Conservation (phyloP, 2,329 filamentous ascomycete species). For the Aspergillus hiratsukae region DNA sequence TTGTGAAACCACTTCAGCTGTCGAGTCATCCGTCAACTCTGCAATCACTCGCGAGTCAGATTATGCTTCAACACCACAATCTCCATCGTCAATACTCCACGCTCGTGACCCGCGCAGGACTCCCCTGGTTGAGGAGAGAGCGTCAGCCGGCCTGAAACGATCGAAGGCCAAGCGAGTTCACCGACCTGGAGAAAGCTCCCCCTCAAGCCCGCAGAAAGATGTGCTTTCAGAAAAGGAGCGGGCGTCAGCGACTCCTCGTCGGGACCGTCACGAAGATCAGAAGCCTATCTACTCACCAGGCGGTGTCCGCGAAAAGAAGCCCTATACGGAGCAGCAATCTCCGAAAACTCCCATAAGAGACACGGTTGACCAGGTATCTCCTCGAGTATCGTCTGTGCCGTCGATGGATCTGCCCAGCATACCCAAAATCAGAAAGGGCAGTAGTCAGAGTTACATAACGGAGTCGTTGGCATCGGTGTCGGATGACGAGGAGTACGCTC, state of each 20-base stretch:
- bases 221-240: constrained; percentile 1
- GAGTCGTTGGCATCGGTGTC: constrained; percentile 17
- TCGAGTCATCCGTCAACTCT: constrained; percentile 27
- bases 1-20: constrained; percentile 20
- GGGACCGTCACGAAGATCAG: constrained; percentile 6
- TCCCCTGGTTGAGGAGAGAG: constrained; percentile 25
- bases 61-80: constrained; percentile 21
- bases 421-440: constrained; percentile 38
- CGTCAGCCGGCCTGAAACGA: constrained; percentile 33
- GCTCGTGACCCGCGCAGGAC: constrained; percentile 23
- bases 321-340: constrained; percentile 15
- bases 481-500: constrained; percentile 29
- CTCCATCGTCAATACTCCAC: constrained; percentile 29
- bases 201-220: constrained; percentile 23
- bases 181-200: constrained; percentile 32
- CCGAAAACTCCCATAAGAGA: constrained; percentile 25
- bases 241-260: constrained; percentile 8
- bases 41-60: constrained; percentile 33
- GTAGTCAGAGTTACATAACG: constrained; percentile 31
- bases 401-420: constrained; percentile 43
- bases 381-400: constrained; percentile 45
- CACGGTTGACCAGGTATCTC: constrained; percentile 26
- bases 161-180: constrained; percentile 39
- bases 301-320: constrained; percentile 10
- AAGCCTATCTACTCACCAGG: constrained; percentile 3